A percentile compares a stretch with the other conserved stretches of the same genome.
Evolutionary conservation across 306 rosid genomes (phyloP).

Genomic region (Sindora glabra): DNA sequence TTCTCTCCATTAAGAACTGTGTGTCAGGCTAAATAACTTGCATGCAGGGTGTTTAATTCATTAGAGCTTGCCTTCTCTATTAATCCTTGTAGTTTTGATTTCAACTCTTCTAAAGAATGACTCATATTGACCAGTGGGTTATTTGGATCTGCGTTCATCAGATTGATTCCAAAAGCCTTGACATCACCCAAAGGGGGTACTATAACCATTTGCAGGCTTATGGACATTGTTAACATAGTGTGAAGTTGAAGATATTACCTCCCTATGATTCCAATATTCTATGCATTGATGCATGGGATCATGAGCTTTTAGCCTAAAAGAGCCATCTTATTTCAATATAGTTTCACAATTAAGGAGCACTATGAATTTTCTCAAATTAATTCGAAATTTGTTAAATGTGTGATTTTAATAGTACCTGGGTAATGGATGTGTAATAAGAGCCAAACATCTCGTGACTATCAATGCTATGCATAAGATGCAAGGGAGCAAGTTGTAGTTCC

Average conservation of each 20-base stretch:
- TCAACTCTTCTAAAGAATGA: slow-evolving; percentile 30
- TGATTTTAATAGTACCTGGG: slow-evolving; percentile 59
- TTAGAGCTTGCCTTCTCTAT: slow-evolving; percentile 44
- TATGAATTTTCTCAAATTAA: background rate
- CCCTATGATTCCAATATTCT: slow-evolving; percentile 75
- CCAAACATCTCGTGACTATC: slow-evolving; percentile 80
- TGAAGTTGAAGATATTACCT: background rate
- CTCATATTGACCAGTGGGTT: slow-evolving; percentile 9
- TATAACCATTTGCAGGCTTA: slow-evolving; percentile 23
- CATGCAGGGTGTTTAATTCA: slow-evolving; percentile 46
- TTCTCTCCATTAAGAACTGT: slow-evolving; percentile 31
- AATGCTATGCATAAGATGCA: slow-evolving; percentile 37
- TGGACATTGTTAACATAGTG: slow-evolving; percentile 2
- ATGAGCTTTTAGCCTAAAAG: slow-evolving; percentile 68
- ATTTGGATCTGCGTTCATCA: slow-evolving; percentile 24
- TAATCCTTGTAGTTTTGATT: slow-evolving; percentile 33
- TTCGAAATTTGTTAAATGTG: no score
- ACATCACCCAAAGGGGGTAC: slow-evolving; percentile 22
- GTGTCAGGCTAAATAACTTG: slow-evolving; percentile 38
- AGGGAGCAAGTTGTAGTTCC: slow-evolving; percentile 30
- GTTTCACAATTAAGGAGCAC: background rate
- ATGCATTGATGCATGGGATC: slow-evolving; percentile 58
- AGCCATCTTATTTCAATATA: background rate
- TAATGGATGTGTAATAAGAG: slow-evolving; percentile 45
- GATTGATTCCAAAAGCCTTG: slow-evolving; percentile 36